Evolutionary conservation across 164 flowering plant species (phyloP).

Genomic region (Umbellularia californica): DNA sequence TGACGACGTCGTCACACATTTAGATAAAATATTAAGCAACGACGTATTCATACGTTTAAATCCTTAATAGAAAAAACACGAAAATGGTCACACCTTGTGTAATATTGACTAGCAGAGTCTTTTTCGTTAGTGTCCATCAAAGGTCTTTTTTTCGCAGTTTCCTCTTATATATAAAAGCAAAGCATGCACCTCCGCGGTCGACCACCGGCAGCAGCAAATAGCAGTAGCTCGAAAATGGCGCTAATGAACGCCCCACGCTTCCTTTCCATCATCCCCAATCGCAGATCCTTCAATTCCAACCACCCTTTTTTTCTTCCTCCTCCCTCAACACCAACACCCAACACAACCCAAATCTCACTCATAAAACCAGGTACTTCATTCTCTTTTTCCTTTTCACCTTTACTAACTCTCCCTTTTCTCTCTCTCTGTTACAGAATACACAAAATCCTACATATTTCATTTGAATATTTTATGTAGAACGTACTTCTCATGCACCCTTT

Average conservation of each 20-base stretch:
- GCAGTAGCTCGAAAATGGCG: slow-evolving; percentile 1
- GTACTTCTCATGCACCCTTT: neutral
- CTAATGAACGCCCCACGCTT: neutral
- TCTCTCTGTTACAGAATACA: too few species aligned
- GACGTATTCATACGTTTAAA: too few species aligned
- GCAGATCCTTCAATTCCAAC: slow-evolving; percentile 1
- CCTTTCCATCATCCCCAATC: slow-evolving; percentile 10
- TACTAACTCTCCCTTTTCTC: neutral
- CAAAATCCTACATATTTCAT: slow-evolving; percentile 6
- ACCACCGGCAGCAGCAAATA: neutral
- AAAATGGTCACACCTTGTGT: too few species aligned
- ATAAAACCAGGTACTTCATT: slow-evolving; percentile 5
- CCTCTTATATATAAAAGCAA: too few species aligned
- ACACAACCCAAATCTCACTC: neutral
- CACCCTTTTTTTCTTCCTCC: neutral
- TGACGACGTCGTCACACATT: too few species aligned
- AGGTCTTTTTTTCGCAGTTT: too few species aligned
- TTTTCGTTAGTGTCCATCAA: too few species aligned
- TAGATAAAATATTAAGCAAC: too few species aligned
- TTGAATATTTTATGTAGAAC: neutral
- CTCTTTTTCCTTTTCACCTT: neutral
- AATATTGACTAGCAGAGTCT: too few species aligned
- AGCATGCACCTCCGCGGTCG: neutral
- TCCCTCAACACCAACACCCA: neutral
- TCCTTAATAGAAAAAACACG: too few species aligned